Base-by-base conservation (phyloP, 768 basidiomycete genomes). In the Hygrocybe punicea region DNA sequence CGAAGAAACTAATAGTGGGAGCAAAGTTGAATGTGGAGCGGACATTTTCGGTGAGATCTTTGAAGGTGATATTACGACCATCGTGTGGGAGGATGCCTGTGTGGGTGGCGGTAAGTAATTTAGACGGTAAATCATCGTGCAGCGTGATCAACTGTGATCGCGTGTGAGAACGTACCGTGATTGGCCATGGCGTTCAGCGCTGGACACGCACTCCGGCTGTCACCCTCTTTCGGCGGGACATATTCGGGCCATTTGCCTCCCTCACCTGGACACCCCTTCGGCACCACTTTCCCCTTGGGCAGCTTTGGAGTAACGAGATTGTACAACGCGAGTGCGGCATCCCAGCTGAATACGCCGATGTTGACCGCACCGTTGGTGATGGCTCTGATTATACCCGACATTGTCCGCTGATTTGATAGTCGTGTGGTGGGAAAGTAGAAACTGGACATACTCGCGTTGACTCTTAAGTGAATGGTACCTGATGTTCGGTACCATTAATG, bases 111-210 rank as follows among this genome's bases (percentile, higher is more conserved):
- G 29, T 29, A 29, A 29, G 29, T 29, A 29, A 29, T 29, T 29
- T 29, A 29, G 29, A 29, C 29, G 29, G 72, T 73, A 74, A 25
- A 23, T 39, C 10, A 23, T 47, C 23, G 52, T 29, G 19, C 29
- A 33, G 19, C 2, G 16, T n/a, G 29, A 10, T 16, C 23, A 11
- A 55, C 40, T 1, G 33, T 25, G 33, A 10, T 11, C 11, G 23
- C 52, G 17, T 42, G 46, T 36, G 3, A 42, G 35, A 6, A 58
- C 72, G 33, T 37, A 90, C 90, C 91, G 58, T 92, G 90, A 66
- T 92, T 92, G 6, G 90, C 88, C 81, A 93, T 75, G 0, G 87
- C 85, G 61, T 93, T 92, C 57, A 92, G 67, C 11, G 81, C 88
- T 1, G 89, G 89, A 60, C 89, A 91, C 1, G 84, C 81, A 59